Conservation (phyloP, 257 asterid genomes). For the Nicotiana obtusifolia region DNA sequence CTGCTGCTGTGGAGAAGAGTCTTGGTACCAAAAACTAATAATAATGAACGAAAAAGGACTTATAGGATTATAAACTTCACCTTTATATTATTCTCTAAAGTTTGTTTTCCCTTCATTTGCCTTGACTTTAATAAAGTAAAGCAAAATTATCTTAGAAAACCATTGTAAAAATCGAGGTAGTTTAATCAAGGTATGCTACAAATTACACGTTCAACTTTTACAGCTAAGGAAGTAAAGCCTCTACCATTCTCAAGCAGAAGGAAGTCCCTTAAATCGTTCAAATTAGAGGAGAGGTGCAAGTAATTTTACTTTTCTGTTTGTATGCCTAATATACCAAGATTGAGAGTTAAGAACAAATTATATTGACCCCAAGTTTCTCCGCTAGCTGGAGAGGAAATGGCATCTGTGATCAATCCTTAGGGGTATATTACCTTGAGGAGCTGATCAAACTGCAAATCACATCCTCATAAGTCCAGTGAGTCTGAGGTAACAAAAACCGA, state of each 20-base stretch:
- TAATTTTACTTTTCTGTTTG: background rate
- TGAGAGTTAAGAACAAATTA: background rate
- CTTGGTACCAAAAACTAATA: no score
- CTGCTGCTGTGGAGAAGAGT: no score
- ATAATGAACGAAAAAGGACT: no score
- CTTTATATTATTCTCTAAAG: background rate
- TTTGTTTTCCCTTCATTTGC: background rate
- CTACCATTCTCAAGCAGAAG: no score
- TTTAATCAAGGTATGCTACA: background rate
- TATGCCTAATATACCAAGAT: background rate
- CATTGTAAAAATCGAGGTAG: background rate
- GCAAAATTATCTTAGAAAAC: background rate
- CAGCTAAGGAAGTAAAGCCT: no score
- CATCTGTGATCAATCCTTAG: background rate
- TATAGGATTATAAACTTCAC: no score
- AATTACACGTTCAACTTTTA: no score
- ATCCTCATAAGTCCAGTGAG: background rate
- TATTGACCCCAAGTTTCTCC: background rate
- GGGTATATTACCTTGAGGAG: background rate
- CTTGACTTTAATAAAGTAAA: no score
- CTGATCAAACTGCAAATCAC: background rate
- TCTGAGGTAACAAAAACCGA: background rate
- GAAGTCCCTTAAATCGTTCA: no score
- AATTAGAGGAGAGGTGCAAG: background rate
- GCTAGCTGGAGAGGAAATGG: background rate